Conservation (phyloP, 306 rosid genomes). For the Glycine tomentella region DNA sequence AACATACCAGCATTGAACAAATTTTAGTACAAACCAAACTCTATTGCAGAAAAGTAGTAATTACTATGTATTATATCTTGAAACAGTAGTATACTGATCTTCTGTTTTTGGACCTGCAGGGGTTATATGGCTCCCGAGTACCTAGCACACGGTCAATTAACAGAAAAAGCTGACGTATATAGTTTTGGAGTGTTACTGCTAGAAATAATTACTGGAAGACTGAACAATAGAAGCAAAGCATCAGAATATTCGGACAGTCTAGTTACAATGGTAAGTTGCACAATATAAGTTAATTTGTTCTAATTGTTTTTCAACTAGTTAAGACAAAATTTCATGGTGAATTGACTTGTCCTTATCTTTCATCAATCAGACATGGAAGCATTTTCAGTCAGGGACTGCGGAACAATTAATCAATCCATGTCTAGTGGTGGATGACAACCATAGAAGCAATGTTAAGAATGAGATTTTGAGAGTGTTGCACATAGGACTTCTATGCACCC, state of each 20-base stretch:
- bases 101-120: slow-evolving; percentile 45
- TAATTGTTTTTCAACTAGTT: background rate
- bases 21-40: too few relatives aligned
- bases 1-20: background rate
- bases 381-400: slow-evolving; percentile 62
- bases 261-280: slow-evolving; percentile 56
- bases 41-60: background rate
- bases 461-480: slow-evolving; percentile 71
- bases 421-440: slow-evolving; percentile 55
- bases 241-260: slow-evolving; percentile 72
- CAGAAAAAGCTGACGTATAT: slow-evolving; percentile 81
- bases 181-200: slow-evolving; percentile 75
- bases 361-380: slow-evolving; percentile 70
- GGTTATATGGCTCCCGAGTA: slow-evolving; percentile 94
- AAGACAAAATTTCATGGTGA: slow-evolving; percentile 24
- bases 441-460: slow-evolving; percentile 44
- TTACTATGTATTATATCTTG: too few relatives aligned
- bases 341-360: slow-evolving; percentile 9
- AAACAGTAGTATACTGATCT: background rate
- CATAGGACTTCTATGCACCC: slow-evolving; percentile 79
- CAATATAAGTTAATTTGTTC: background rate
- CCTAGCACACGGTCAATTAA: slow-evolving; percentile 82
- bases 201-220: slow-evolving; percentile 69
- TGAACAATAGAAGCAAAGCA: slow-evolving; percentile 70
- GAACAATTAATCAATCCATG: slow-evolving; percentile 66